Percentiles rank a stretch among this genome's conserved stretches.
Conservation (phyloP, 352 stramenopile species). For the Blastocystis sp. region DNA sequence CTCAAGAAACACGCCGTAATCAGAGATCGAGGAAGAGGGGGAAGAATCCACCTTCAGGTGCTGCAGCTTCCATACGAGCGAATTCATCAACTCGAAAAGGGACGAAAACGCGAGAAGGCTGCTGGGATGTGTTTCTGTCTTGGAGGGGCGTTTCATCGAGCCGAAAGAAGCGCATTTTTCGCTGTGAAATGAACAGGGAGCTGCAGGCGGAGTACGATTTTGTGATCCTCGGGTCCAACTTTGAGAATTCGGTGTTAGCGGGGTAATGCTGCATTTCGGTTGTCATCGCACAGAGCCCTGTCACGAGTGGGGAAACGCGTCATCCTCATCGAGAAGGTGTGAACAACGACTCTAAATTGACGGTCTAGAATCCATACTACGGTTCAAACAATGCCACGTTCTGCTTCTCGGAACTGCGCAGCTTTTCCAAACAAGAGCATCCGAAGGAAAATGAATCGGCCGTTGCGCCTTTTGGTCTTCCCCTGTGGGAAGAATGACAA, state of each 20-base stretch:
- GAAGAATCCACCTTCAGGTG: too few species aligned
- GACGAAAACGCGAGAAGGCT: neutral
- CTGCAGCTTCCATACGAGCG: neutral
- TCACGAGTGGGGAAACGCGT: constrained; percentile 65
- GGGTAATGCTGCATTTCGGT: neutral
- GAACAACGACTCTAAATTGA: neutral
- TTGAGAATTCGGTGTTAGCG: constrained; percentile 70
- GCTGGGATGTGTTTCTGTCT: too few species aligned
- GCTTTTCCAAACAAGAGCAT: neutral
- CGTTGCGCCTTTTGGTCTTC: neutral
- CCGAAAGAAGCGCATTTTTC: neutral
- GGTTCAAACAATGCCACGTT: constrained; percentile 58
- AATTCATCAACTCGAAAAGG: neutral
- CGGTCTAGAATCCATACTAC: constrained; percentile 55
- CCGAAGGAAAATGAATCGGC: neutral
- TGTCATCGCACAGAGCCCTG: constrained; percentile 36
- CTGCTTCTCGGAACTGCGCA: constrained; percentile 48
- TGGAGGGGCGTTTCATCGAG: neutral
- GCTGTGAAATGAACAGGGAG: constrained; percentile 35
- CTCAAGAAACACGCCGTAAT: too few species aligned
- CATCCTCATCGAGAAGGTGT: constrained; percentile 53
- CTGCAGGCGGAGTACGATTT: constrained; percentile 63
- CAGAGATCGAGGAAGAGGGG: too few species aligned
- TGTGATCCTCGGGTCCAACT: constrained; percentile 66
- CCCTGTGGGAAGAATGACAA: neutral